These are phyloP conservation scores for Chaetomium strumarium DNA, from an alignment of 2,329 filamentous ascomycete species.

Conservation along the genomic window DNA sequence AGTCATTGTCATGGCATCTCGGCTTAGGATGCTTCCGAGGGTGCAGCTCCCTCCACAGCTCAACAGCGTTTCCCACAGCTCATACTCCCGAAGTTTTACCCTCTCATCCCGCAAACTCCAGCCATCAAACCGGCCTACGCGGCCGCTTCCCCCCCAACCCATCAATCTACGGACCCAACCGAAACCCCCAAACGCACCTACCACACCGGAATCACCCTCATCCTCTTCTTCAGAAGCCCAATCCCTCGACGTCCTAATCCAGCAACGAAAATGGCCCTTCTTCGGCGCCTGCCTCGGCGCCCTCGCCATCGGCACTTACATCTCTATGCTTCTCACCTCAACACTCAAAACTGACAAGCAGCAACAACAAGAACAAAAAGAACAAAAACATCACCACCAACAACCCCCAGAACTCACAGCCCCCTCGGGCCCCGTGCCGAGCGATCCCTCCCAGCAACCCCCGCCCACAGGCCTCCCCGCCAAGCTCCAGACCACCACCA, in stretches of 20 bases:
- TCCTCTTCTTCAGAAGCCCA: constrained; percentile 1
- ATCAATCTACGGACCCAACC: background rate
- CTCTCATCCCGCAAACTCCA: constrained; percentile 3
- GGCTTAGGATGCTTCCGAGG: background rate
- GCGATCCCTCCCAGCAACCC: constrained; percentile 21
- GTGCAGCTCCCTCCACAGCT: background rate
- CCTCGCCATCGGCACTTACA: constrained; percentile 43
- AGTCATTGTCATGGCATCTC: constrained; percentile 7
- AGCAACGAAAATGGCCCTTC: constrained; percentile 39
- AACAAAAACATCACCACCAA: constrained; percentile 8
- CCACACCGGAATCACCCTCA: background rate
- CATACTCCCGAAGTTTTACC: constrained; percentile 4
- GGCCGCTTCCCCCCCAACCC: background rate
- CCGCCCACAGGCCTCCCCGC: constrained; percentile 45
- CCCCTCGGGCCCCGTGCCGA: background rate
- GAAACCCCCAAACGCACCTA: background rate
- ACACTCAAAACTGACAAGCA: constrained; percentile 25
- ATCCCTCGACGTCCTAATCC: constrained; percentile 27
- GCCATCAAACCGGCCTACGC: background rate
- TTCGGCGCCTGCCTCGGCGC: constrained; percentile 43
- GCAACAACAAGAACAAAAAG: background rate
- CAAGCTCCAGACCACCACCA: constrained; percentile 33
- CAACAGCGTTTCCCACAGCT: background rate
- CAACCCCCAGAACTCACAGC: constrained; percentile 20
- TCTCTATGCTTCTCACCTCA: constrained; percentile 36